Evolutionary conservation across 2,329 filamentous ascomycete genomes (phyloP).

Genomic region (Oidium heveae): DNA sequence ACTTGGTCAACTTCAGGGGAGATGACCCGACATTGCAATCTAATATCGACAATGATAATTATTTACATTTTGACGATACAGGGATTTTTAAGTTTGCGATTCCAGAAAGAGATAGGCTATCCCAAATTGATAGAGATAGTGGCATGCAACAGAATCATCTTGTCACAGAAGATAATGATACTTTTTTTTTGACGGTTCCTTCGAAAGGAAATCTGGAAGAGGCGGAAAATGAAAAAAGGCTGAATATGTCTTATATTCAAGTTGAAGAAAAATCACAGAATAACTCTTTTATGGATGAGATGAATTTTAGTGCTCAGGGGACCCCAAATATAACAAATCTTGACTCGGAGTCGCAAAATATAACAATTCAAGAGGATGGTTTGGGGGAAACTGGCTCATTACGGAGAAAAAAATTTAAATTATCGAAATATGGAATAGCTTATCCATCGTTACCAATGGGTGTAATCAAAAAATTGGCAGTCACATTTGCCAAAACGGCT

Average conservation of each 20-base stretch:
- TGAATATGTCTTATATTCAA: neutral
- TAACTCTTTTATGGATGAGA: neutral
- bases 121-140: constrained; percentile 8
- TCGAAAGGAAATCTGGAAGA: constrained; percentile 5
- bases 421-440: constrained; percentile 47
- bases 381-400: neutral
- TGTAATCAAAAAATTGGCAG: constrained; percentile 49
- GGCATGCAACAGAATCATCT: constrained; percentile 10
- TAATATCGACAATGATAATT: constrained; percentile 4
- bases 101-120: constrained; percentile 2
- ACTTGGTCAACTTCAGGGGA: constrained; percentile 7
- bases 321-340: neutral
- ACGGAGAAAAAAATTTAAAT: constrained; percentile 24
- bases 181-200: constrained; percentile 13
- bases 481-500: constrained; percentile 42
- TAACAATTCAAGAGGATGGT: constrained; percentile 3
- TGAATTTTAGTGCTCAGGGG: neutral
- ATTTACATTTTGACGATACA: constrained; percentile 8
- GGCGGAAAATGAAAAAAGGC: neutral
- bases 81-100: constrained; percentile 6
- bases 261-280: neutral
- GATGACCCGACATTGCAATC: constrained; percentile 3
- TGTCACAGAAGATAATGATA: constrained; percentile 13
- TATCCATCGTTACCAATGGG: constrained; percentile 50
- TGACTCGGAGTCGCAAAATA: constrained; percentile 5